phyloP scores from a whole-genome alignment of 129 eudicot species.

The Flaveria brownii region DNA sequence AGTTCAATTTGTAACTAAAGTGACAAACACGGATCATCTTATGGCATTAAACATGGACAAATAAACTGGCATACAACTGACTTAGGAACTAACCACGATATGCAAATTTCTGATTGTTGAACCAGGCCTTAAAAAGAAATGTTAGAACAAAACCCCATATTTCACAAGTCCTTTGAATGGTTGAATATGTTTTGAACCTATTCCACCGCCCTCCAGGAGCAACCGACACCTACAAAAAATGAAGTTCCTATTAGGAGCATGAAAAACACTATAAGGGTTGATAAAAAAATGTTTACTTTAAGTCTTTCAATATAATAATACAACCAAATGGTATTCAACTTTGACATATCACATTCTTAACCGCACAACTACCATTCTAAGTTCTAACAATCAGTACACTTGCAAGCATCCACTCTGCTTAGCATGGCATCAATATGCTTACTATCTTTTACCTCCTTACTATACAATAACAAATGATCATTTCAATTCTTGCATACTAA shows the following conservation, averaged over 20 bases:
- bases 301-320: not conserved
- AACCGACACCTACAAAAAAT: conserved; percentile 11
- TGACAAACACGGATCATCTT: not conserved
- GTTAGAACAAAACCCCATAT: conserved; percentile 94
- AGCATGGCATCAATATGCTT: conserved; percentile 1
- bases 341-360: not conserved
- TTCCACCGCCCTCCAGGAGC: conserved; percentile 91
- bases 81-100: conserved; percentile 64
- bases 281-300: not conserved
- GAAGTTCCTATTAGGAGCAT: not conserved
- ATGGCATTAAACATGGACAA: conserved; percentile 4
- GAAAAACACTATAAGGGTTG: not conserved
- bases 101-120: conserved; percentile 86
- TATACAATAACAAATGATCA: not conserved
- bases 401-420: conserved; percentile 18
- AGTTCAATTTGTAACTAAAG: not conserved
- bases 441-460: not conserved
- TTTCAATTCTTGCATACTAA: not conserved
- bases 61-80: not conserved
- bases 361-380: not conserved
- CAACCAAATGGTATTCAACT: not conserved
- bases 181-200: conserved; percentile 95
- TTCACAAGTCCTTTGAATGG: conserved; percentile 94
- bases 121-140: conserved; percentile 78
- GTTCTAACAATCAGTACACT: not conserved